phyloP scores from a whole-genome alignment of 1,284 basidiomycete genomes.

The Anthracocystis panici-leucophaei region DNA sequence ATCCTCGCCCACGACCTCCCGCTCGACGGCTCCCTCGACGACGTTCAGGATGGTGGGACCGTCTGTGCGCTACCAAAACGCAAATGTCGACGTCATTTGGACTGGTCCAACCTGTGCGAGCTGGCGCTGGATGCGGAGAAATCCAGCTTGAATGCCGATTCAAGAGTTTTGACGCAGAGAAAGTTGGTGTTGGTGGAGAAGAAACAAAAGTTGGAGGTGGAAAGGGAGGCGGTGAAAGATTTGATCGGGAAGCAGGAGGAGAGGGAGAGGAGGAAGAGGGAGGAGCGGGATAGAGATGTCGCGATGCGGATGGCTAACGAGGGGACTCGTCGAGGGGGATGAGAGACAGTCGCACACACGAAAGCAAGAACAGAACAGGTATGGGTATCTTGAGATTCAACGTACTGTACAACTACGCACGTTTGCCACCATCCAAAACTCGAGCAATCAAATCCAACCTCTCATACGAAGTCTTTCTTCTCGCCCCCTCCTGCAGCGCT shows the following conservation, averaged over 20 bases:
- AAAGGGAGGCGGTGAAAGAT: constrained; percentile 8
- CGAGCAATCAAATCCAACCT: constrained; percentile 29
- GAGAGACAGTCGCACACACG: background rate
- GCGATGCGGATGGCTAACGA: constrained; percentile 22
- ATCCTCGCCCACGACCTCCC: constrained; percentile 26
- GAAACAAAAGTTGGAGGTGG: constrained; percentile 7
- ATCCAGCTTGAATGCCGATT: constrained; percentile 35
- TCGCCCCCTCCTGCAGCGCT: constrained; percentile 33
- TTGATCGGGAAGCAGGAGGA: constrained; percentile 1
- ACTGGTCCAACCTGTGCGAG: constrained; percentile 50
- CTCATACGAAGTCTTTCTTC: constrained; percentile 40
- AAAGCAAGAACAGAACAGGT: background rate
- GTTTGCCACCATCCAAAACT: constrained; percentile 8
- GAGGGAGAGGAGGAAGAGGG: constrained; percentile 17
- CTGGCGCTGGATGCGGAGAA: constrained; percentile 39
- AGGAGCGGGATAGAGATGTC: constrained; percentile 29
- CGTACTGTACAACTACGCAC: background rate
- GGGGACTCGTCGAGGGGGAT: constrained; percentile 18
- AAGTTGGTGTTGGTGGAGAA: constrained; percentile 23
- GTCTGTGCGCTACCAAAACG: constrained; percentile 40
- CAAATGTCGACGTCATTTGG: constrained; percentile 46
- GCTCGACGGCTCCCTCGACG: constrained; percentile 36
- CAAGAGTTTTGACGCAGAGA: constrained; percentile 19
- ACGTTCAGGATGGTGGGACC: background rate
- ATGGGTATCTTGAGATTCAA: constrained; percentile 6